A percentile compares a stretch with the other conserved stretches of the same genome.
phyloP scores from a whole-genome alignment of 2,329 filamentous ascomycete species.

The Scedosporium apiospermum region DNA sequence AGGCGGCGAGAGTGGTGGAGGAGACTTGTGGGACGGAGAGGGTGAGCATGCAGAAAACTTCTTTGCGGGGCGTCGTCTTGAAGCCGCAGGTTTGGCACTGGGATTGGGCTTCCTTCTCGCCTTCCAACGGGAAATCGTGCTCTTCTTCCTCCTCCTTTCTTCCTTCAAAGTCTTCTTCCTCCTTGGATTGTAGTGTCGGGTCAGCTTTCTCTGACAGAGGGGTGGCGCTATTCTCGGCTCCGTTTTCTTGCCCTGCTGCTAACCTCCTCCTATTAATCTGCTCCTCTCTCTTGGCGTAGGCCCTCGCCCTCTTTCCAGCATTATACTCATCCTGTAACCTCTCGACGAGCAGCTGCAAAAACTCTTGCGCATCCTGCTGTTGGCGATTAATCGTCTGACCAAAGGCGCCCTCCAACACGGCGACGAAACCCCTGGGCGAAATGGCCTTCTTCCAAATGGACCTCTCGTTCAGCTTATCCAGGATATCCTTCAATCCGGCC shows the following conservation, averaged over 20 bases:
- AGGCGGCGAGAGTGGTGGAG: slow-evolving; percentile 73
- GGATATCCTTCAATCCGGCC: slow-evolving; percentile 78
- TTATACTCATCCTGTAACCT: slow-evolving; percentile 90
- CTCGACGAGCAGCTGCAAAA: slow-evolving; percentile 88
- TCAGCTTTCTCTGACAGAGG: slow-evolving; percentile 6
- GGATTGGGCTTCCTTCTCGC: slow-evolving; percentile 86
- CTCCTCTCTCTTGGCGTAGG: slow-evolving; percentile 30
- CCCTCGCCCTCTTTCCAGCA: slow-evolving; percentile 66
- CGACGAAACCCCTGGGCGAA: slow-evolving; percentile 74
- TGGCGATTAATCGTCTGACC: slow-evolving; percentile 83
- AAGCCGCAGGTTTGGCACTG: slow-evolving; percentile 87
- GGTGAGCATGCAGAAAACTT: slow-evolving; percentile 85
- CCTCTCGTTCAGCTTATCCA: slow-evolving; percentile 86
- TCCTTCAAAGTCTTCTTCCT: slow-evolving; percentile 10
- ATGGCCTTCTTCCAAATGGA: slow-evolving; percentile 93
- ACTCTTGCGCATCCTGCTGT: slow-evolving; percentile 97
- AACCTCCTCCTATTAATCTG: slow-evolving; percentile 12
- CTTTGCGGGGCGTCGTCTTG: slow-evolving; percentile 73
- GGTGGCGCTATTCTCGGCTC: slow-evolving; percentile 6
- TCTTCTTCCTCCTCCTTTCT: slow-evolving; percentile 35
- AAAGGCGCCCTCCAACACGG: slow-evolving; percentile 76
- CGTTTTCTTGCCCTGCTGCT: slow-evolving; percentile 15
- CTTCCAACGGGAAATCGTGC: slow-evolving; percentile 84
- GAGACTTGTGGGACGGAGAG: slow-evolving; percentile 79
- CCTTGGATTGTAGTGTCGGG: slow-evolving; percentile 5